These are phyloP conservation scores for Chalciporus piperatus DNA, from an alignment of 768 basidiomycete genomes.

Conservation along the genomic window DNA sequence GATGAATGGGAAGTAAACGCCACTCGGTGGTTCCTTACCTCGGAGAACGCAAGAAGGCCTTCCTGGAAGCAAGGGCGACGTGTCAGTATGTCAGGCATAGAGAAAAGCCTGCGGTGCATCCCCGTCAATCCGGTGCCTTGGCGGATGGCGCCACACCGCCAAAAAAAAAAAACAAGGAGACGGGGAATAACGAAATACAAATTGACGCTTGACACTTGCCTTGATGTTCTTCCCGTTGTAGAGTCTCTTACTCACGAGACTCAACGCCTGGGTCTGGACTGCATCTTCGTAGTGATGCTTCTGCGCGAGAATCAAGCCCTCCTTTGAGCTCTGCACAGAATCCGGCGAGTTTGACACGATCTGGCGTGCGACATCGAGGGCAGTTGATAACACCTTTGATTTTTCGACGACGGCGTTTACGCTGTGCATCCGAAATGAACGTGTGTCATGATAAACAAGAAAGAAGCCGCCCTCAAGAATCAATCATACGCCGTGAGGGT, in stretches of 20 bases:
- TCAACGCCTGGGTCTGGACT: conserved; percentile 43
- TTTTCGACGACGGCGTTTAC: conserved; percentile 69
- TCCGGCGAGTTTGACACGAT: conserved; percentile 73
- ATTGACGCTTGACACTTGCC: conserved; percentile 34
- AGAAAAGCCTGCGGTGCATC: background rate
- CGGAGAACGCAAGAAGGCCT: conserved; percentile 65
- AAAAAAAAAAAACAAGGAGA: background rate
- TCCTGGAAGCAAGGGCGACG: conserved; percentile 42
- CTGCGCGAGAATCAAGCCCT: conserved; percentile 58
- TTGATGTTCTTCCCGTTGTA: conserved; percentile 70
- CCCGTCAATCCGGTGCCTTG: background rate
- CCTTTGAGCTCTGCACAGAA: conserved; percentile 73
- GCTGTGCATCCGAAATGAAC: conserved; percentile 34
- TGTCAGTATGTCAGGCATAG: background rate
- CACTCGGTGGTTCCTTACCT: conserved; percentile 16
- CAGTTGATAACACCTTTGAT: conserved; percentile 51
- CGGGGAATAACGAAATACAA: background rate
- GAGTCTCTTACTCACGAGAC: conserved; percentile 47
- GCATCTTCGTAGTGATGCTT: conserved; percentile 51
- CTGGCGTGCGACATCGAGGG: conserved; percentile 57
- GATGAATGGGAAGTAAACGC: background rate
- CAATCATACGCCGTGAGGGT: conserved; percentile 10
- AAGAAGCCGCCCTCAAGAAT: conserved; percentile 5
- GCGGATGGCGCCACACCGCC: conserved; percentile 2
- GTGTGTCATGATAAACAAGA: conserved; percentile 14